These are phyloP conservation scores for Cucurbita argyrosperma DNA, from an alignment of 306 rosid species.

Conservation along the genomic window DNA sequence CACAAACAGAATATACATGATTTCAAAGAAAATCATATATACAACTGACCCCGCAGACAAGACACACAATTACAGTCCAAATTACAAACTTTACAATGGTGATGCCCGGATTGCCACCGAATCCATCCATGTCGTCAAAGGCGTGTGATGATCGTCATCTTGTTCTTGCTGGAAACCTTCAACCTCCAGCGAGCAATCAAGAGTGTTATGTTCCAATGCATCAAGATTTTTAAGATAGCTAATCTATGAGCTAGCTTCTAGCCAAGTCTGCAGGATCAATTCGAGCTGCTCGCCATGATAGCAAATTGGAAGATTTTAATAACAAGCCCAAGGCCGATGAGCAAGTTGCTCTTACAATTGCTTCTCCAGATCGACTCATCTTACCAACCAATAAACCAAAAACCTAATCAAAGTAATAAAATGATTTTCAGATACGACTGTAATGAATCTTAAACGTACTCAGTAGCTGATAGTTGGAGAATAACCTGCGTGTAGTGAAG, in stretches of 20 bases:
- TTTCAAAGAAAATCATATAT: conserved; percentile 4
- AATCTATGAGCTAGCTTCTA: conserved; percentile 4
- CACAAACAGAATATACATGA: not conserved
- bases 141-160: not conserved
- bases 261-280: conserved; percentile 38
- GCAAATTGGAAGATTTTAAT: conserved; percentile 52
- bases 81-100: not conserved
- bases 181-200: not conserved
- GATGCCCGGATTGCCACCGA: not conserved
- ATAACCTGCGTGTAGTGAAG: conserved; percentile 62
- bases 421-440: not conserved
- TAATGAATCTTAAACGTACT: not conserved
- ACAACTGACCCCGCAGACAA: conserved; percentile 6
- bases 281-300: conserved; percentile 37
- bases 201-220: not conserved
- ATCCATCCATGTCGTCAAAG: not conserved
- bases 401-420: conserved; percentile 35
- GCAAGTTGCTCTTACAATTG: conserved; percentile 78
- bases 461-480: not conserved
- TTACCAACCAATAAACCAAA: conserved; percentile 63
- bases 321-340: conserved; percentile 75
- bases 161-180: not conserved
- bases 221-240: not conserved
- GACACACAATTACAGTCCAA: not conserved
- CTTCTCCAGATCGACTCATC: conserved; percentile 67